These are phyloP conservation scores for Exophiala oligosperma DNA, from an alignment of 2,329 filamentous ascomycete species.

Conservation along the genomic window DNA sequence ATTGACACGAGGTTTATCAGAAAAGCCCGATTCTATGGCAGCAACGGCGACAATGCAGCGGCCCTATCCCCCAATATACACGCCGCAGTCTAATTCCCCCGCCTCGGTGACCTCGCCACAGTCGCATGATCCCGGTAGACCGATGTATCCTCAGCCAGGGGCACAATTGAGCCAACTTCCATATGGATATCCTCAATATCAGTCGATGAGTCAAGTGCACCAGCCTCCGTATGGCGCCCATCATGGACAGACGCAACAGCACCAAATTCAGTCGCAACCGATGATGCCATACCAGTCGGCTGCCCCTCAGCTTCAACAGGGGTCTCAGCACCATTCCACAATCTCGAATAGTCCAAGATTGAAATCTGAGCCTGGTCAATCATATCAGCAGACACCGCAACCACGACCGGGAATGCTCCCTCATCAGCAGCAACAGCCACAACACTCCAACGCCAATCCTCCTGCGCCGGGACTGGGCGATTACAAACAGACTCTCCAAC, in stretches of 20 bases:
- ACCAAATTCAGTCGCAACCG: constrained; percentile 56
- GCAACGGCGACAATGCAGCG: constrained; percentile 64
- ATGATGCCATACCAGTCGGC: constrained; percentile 56
- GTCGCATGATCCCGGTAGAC: constrained; percentile 78
- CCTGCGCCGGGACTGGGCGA: constrained; percentile 10
- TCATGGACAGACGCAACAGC: constrained; percentile 54
- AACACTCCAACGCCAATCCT: constrained; percentile 35
- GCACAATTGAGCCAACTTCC: constrained; percentile 80
- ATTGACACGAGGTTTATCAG: constrained; percentile 60
- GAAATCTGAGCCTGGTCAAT: constrained; percentile 26
- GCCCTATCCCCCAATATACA: constrained; percentile 82
- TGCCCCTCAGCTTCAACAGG: constrained; percentile 42
- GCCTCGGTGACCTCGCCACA: constrained; percentile 89
- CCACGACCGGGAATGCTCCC: constrained; percentile 51
- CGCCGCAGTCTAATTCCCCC: constrained; percentile 91
- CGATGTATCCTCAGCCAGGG: constrained; percentile 77
- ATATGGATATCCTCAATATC: constrained; percentile 69
- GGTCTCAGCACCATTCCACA: constrained; percentile 53
- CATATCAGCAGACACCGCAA: constrained; percentile 35
- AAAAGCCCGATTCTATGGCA: constrained; percentile 70
- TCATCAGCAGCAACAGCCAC: constrained; percentile 49
- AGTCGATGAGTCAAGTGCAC: constrained; percentile 53
- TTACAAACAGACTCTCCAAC: constrained; percentile 54
- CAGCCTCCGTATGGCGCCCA: constrained; percentile 60
- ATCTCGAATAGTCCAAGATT: constrained; percentile 57